Percentiles rank a stretch among this genome's conserved stretches.
Conservation (phyloP, 306 rosid species). For the Lathyrus aphaca region DNA sequence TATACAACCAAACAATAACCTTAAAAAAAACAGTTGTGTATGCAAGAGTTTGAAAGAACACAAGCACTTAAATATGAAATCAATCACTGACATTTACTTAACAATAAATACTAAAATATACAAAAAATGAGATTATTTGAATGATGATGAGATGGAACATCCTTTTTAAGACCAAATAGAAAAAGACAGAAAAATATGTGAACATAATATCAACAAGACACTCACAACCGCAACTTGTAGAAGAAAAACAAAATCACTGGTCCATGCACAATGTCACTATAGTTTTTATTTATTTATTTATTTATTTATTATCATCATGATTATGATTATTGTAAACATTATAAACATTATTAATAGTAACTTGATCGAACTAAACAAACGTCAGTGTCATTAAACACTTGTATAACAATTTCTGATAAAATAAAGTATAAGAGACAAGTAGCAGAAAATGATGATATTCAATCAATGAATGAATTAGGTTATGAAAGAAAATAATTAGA, state of each 20-base stretch:
- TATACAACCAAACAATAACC: conserved; percentile 25
- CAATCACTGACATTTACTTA: conserved; percentile 38
- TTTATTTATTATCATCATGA: not conserved
- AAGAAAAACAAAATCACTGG: conserved; percentile 55
- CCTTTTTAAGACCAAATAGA: conserved; percentile 48
- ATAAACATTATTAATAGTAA: conserved; percentile 36
- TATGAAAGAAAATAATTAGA: not conserved
- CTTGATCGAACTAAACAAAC: conserved; percentile 24
- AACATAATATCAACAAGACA: conserved; percentile 45
- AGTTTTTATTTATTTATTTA: conserved; percentile 35
- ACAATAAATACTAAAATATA: conserved; percentile 26
- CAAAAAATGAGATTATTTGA: conserved; percentile 38
- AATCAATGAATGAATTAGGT: conserved; percentile 31
- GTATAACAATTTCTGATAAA: conserved; percentile 21
- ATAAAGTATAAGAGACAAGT: conserved; percentile 4
- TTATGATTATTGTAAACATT: not conserved
- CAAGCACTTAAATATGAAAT: conserved; percentile 56
- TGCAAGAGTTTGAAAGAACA: conserved; percentile 42
- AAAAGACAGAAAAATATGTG: conserved; percentile 58
- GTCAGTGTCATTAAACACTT: conserved; percentile 51
- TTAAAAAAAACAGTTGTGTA: conserved; percentile 28
- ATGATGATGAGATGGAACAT: conserved; percentile 38
- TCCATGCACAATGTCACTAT: conserved; percentile 53
- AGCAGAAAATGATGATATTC: conserved; percentile 1
- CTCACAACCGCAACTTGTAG: conserved; percentile 73